Evolutionary conservation across 192 early-diverging fungal genomes (phyloP).

Genomic region (Geranomyces michiganensis): DNA sequence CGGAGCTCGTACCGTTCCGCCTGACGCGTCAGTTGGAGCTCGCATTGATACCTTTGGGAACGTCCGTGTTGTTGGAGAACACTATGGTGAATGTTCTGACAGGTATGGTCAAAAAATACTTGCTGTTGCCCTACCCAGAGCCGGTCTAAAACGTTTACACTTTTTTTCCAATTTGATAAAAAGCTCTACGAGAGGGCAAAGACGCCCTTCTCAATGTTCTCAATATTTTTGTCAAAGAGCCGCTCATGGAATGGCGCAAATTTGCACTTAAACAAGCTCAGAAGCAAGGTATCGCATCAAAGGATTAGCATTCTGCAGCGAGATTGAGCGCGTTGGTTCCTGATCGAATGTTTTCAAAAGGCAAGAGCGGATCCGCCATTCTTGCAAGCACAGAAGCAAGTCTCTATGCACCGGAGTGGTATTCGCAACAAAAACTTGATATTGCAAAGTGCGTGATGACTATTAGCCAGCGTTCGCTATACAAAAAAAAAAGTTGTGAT

Average conservation of each 20-base stretch:
- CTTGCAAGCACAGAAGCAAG: slow-evolving; percentile 3
- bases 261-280: slow-evolving; percentile 63
- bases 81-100: slow-evolving; percentile 72
- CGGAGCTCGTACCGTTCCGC: slow-evolving; percentile 77
- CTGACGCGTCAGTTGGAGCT: slow-evolving; percentile 69
- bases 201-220: slow-evolving; percentile 72
- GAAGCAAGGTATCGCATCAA: slow-evolving; percentile 42
- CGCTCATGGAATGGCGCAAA: slow-evolving; percentile 79
- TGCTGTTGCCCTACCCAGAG: too few species aligned
- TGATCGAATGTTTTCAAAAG: slow-evolving; percentile 4
- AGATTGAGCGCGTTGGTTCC: not conserved
- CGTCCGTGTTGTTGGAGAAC: slow-evolving; percentile 61
- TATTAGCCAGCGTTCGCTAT: not conserved
- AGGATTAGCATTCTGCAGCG: not conserved
- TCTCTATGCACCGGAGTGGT: slow-evolving; percentile 64
- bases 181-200: slow-evolving; percentile 62
- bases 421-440: slow-evolving; percentile 73
- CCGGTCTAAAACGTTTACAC: too few species aligned
- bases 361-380: not conserved
- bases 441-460: slow-evolving; percentile 51
- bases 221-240: slow-evolving; percentile 82
- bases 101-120: slow-evolving; percentile 35
- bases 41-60: slow-evolving; percentile 69
- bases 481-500: not conserved
- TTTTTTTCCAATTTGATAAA: too few species aligned